These are phyloP conservation scores for Yarrowia galli DNA, from an alignment of 1,139 yeast species.

Conservation along the genomic window DNA sequence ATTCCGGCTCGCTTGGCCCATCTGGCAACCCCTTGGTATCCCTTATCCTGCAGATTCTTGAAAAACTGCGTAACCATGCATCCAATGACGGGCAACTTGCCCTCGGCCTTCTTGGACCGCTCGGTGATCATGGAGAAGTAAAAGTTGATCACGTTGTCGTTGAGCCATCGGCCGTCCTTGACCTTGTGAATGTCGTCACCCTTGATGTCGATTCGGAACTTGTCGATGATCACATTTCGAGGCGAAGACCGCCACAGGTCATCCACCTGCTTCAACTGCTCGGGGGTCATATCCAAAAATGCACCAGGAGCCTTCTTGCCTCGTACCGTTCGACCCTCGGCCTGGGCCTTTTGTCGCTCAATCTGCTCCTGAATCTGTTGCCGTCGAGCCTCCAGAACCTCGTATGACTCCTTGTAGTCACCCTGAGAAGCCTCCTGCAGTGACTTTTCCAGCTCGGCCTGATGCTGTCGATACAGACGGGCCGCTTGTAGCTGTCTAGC, in stretches of 20 bases:
- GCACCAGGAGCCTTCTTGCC: slow-evolving; percentile 40
- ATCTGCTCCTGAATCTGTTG: slow-evolving; percentile 42
- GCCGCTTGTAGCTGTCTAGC: slow-evolving; percentile 7
- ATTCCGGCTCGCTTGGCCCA: slow-evolving; percentile 91
- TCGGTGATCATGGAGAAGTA: slow-evolving; percentile 68
- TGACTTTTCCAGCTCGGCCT: slow-evolving; percentile 16
- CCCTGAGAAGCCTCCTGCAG: slow-evolving; percentile 6
- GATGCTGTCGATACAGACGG: slow-evolving; percentile 1
- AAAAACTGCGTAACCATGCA: slow-evolving; percentile 90
- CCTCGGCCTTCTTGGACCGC: slow-evolving; percentile 48
- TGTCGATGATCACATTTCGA: slow-evolving; percentile 54
- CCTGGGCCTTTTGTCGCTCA: slow-evolving; percentile 40
- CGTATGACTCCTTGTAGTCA: slow-evolving; percentile 39
- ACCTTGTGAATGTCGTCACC: slow-evolving; percentile 75
- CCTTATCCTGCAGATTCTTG: slow-evolving; percentile 70
- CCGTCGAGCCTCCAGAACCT: slow-evolving; percentile 42
- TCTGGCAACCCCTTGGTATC: slow-evolving; percentile 80
- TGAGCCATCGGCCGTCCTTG: slow-evolving; percentile 79
- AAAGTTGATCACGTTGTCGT: slow-evolving; percentile 88
- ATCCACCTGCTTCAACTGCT: slow-evolving; percentile 53
- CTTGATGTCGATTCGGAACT: slow-evolving; percentile 64
- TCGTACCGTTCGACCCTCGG: slow-evolving; percentile 35
- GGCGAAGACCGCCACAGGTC: slow-evolving; percentile 51
- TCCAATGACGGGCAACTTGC: slow-evolving; percentile 56
- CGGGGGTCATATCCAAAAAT: slow-evolving; percentile 46